A percentile compares a stretch with the other conserved stretches of the same genome.
phyloP scores from a whole-genome alignment of 345 rosid genomes.

The Aquilaria sinensis region DNA sequence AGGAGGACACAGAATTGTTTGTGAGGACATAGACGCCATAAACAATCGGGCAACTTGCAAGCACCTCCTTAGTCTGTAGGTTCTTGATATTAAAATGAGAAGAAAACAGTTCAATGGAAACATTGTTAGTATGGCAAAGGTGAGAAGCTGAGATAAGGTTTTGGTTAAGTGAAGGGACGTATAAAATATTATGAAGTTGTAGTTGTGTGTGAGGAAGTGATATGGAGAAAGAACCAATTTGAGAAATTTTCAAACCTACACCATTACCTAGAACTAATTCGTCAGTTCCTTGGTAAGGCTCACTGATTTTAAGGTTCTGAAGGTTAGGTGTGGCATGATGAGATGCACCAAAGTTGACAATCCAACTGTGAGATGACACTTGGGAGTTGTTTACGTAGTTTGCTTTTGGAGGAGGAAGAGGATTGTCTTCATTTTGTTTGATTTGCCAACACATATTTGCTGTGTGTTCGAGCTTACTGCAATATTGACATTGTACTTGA shows the following conservation, averaged over 20 bases:
- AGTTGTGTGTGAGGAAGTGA: neutral
- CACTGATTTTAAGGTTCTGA: neutral
- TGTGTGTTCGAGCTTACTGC: too few relatives aligned
- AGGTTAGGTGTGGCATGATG: neutral
- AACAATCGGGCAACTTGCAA: too few relatives aligned
- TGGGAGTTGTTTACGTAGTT: neutral
- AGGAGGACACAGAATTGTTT: too few relatives aligned
- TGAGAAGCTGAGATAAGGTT: neutral
- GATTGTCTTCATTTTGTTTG: too few relatives aligned
- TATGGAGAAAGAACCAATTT: neutral
- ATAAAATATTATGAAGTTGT: too few relatives aligned
- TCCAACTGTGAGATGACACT: neutral
- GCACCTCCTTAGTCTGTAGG: neutral
- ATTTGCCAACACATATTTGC: too few relatives aligned
- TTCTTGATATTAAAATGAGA: neutral
- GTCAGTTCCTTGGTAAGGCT: neutral
- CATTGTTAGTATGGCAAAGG: too few relatives aligned
- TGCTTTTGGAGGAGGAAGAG: too few relatives aligned
- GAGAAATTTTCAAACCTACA: neutral
- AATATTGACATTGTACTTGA: too few relatives aligned
- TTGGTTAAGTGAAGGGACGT: neutral
- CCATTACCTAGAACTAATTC: neutral
- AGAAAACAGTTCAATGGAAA: too few relatives aligned
- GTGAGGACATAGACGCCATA: too few relatives aligned
- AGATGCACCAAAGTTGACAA: neutral